A percentile compares a stretch with the other conserved stretches of the same genome.
These are phyloP conservation scores for Fagopyrum homotropicum DNA, from an alignment of 148 eudicot genomes.

Conservation along the genomic window DNA sequence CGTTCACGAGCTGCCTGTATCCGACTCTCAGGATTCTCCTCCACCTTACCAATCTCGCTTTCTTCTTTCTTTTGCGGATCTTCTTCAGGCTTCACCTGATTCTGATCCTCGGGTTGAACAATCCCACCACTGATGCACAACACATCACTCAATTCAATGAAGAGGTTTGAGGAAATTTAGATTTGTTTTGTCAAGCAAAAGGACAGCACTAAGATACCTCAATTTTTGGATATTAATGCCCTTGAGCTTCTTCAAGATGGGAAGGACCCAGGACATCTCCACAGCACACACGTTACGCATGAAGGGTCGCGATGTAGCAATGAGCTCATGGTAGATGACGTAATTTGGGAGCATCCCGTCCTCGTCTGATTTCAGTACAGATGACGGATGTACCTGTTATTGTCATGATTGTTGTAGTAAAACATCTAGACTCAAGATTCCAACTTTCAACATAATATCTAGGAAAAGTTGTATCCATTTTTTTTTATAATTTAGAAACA, in stretches of 20 bases:
- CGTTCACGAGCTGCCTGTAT: constrained; percentile 92
- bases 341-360: constrained; percentile 95
- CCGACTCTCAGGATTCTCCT: constrained; percentile 49
- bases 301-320: constrained; percentile 78
- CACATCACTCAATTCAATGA: neutral
- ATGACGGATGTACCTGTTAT: constrained; percentile 78
- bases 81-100: constrained; percentile 22
- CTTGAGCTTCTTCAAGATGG: constrained; percentile 67
- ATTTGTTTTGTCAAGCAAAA: neutral
- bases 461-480: neutral
- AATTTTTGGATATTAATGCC: constrained; percentile 54
- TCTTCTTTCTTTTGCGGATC: constrained; percentile 25
- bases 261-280: constrained; percentile 73
- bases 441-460: neutral
- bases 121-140: constrained; percentile 58
- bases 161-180: neutral
- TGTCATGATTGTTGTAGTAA: neutral
- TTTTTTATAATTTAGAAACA: neutral
- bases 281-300: constrained; percentile 82
- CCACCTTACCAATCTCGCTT: constrained; percentile 23
- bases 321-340: constrained; percentile 85
- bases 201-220: constrained; percentile 27
- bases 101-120: constrained; percentile 26
- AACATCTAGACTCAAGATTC: neutral
- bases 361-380: constrained; percentile 78